These are phyloP conservation scores for Wallacemonas sp. DNA, from an alignment of 208 protist genomes.

Conservation along the genomic window DNA sequence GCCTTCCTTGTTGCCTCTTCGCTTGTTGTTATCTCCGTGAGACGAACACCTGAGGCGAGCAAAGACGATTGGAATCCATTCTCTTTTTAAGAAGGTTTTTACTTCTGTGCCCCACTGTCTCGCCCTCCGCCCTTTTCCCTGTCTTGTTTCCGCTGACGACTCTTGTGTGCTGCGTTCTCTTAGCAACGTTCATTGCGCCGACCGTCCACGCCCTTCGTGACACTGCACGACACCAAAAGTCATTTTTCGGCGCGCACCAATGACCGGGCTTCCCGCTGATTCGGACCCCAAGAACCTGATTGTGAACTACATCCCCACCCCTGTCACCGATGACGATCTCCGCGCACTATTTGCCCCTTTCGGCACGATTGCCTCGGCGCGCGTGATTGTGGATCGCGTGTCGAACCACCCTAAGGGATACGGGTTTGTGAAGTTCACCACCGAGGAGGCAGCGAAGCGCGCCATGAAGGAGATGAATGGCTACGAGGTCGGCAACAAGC, in stretches of 20 bases:
- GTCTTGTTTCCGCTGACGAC: background rate
- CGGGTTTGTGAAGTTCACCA: conserved; percentile 75
- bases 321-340: conserved; percentile 48
- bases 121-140: too few species aligned
- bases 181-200: background rate
- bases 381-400: conserved; percentile 47
- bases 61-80: too few species aligned
- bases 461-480: conserved; percentile 70
- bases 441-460: conserved; percentile 34
- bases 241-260: too few species aligned
- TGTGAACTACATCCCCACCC: conserved; percentile 69
- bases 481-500: conserved; percentile 60
- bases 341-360: conserved; percentile 38
- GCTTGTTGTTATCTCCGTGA: background rate
- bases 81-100: too few species aligned
- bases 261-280: background rate
- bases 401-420: conserved; percentile 68
- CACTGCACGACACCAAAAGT: background rate
- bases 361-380: conserved; percentile 41
- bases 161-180: background rate
- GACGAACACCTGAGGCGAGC: too few species aligned
- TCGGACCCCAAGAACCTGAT: conserved; percentile 61
- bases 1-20: background rate
- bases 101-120: too few species aligned
- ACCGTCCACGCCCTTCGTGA: background rate